phyloP scores from a whole-genome alignment of 2,329 filamentous ascomycete species.

The Trichoderma citrinoviride region DNA sequence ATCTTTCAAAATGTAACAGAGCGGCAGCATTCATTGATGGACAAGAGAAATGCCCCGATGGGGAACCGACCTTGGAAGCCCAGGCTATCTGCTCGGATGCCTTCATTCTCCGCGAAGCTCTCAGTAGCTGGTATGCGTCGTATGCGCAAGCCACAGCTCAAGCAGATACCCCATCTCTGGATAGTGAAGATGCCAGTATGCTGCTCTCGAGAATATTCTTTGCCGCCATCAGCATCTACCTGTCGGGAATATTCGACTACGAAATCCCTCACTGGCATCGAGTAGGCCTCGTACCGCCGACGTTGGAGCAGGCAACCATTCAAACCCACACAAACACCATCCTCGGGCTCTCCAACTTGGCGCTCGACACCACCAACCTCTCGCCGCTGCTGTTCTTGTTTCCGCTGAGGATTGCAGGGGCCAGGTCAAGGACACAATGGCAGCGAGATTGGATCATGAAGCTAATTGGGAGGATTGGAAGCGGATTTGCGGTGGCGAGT shows the following conservation, averaged over 20 bases:
- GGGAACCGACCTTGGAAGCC: neutral
- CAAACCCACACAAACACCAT: slow-evolving; percentile 29
- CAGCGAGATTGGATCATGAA: slow-evolving; percentile 28
- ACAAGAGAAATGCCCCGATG: neutral
- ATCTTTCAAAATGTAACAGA: neutral
- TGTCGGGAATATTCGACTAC: slow-evolving; percentile 40
- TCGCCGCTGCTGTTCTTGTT: slow-evolving; percentile 37
- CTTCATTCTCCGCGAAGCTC: slow-evolving; percentile 13
- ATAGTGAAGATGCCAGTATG: slow-evolving; percentile 22
- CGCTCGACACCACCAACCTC: slow-evolving; percentile 27
- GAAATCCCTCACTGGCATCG: slow-evolving; percentile 33
- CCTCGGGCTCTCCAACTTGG: slow-evolving; percentile 22
- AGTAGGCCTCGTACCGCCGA: slow-evolving; percentile 27
- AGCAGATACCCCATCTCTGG: neutral
- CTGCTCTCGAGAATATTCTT: slow-evolving; percentile 29
- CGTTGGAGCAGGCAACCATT: slow-evolving; percentile 26
- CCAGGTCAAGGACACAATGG: slow-evolving; percentile 28
- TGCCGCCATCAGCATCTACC: slow-evolving; percentile 37
- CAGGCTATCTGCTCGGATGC: slow-evolving; percentile 7
- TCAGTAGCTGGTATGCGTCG: slow-evolving; percentile 23
- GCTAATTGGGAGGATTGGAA: slow-evolving; percentile 26
- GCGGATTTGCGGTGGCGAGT: slow-evolving; percentile 30
- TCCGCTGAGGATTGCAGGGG: slow-evolving; percentile 36
- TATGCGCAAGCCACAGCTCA: slow-evolving; percentile 6
- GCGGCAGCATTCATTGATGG: neutral